These are phyloP conservation scores for Cladosporium phlei DNA, from an alignment of 2,329 filamentous ascomycete species.

Conservation along the genomic window DNA sequence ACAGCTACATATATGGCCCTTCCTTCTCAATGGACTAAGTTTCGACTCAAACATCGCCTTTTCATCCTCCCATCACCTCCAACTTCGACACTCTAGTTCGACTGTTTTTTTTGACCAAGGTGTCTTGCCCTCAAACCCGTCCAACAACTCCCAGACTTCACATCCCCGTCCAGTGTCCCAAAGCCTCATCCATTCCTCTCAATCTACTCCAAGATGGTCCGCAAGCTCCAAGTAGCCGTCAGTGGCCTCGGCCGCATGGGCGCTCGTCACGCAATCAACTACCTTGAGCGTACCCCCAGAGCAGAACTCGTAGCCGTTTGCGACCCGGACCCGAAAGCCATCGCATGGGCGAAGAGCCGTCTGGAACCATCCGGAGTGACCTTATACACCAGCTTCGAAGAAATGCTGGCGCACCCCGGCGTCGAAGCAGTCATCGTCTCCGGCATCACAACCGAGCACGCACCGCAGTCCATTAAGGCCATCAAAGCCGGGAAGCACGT, in stretches of 20 bases:
- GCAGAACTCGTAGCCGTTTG: constrained; percentile 46
- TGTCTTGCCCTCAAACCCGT: too few relatives aligned
- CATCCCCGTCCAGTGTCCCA: too few relatives aligned
- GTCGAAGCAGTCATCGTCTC: constrained; percentile 54
- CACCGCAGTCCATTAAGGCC: constrained; percentile 53
- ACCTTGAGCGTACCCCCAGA: constrained; percentile 43
- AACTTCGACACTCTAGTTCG: too few relatives aligned
- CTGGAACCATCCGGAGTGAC: constrained; percentile 50
- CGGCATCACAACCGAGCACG: constrained; percentile 53
- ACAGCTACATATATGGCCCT: too few relatives aligned
- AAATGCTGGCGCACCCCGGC: constrained; percentile 53
- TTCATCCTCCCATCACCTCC: too few relatives aligned
- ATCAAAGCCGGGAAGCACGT: constrained; percentile 54
- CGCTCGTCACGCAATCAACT: constrained; percentile 45
- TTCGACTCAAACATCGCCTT: too few relatives aligned
- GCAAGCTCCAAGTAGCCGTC: constrained; percentile 42
- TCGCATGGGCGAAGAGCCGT: constrained; percentile 46
- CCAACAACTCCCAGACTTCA: too few relatives aligned
- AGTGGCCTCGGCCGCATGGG: constrained; percentile 49
- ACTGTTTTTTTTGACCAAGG: too few relatives aligned
- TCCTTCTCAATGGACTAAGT: too few relatives aligned
- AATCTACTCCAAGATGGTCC: constrained; percentile 27
- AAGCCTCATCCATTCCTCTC: too few relatives aligned
- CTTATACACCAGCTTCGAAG: constrained; percentile 51
- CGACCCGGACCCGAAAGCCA: constrained; percentile 39